Evolutionary conservation across 106 monocot species (phyloP).

Genomic region (Iris macrosiphon): DNA sequence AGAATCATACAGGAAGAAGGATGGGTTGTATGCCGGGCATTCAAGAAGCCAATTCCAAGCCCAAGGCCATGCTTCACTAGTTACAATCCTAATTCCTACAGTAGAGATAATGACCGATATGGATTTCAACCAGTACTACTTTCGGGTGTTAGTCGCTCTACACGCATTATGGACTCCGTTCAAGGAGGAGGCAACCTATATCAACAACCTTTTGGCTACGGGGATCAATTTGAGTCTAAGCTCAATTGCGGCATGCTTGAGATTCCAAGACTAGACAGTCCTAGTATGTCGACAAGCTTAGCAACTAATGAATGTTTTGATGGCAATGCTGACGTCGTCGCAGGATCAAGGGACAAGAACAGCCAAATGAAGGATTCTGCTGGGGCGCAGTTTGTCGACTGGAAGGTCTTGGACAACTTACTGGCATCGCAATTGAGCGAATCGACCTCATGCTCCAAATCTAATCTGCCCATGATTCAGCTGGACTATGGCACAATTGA

Average conservation of each 20-base stretch:
- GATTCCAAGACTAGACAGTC: conserved; percentile 19
- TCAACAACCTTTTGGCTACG: neutral
- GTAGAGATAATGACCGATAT: conserved; percentile 4
- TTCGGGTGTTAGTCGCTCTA: neutral
- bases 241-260: neutral
- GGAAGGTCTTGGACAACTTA: conserved; percentile 28
- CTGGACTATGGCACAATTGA: conserved; percentile 1
- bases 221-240: conserved; percentile 2
- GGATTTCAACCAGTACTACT: neutral
- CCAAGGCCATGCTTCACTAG: conserved; percentile 22
- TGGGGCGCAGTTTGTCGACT: conserved; percentile 21
- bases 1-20: conserved; percentile 66
- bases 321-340: neutral
- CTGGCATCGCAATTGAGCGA: conserved; percentile 21
- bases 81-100: conserved; percentile 7
- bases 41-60: conserved; percentile 37
- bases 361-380: neutral
- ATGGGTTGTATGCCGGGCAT: conserved; percentile 57
- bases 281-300: conserved; percentile 12
- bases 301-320: neutral
- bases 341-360: neutral
- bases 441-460: conserved; percentile 16
- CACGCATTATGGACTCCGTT: conserved; percentile 5
- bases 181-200: neutral
- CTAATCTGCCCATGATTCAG: neutral